Base-by-base conservation (phyloP, 2,329 filamentous ascomycete genomes). In the Annulohypoxylon truncatum region DNA sequence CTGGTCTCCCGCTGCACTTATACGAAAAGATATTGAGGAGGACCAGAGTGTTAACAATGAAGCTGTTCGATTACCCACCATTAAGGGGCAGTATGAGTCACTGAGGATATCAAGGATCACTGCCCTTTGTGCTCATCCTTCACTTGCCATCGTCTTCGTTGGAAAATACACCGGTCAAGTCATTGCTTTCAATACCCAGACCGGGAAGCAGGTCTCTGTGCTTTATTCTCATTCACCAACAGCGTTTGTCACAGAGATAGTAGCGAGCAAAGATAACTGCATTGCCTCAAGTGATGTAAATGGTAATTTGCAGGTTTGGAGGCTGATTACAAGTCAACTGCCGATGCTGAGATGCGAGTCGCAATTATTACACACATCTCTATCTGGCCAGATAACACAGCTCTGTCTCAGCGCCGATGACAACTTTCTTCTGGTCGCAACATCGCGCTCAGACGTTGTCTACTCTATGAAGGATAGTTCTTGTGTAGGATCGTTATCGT, bases 161-260 rank as follows among this genome's bases (percentile, higher is more conserved):
- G 50, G 50, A 5, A 53, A 53, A 8, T 53, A 38, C 13, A 40
- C 50, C 12, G 50, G 33, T 8, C 50, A 53, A 40, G 15, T 53
- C 12, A 28, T 53, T 28, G 20, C 31, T 18, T 53, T 53, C 31
- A 18, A 38, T 24, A 40, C 50, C 18, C 13, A 53, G 12, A 53
- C 50, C 2, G 50, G 50, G 20, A 31, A 40, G 50, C 50, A 28
- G 18, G 9, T 26, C 6, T 53, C 50, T 2, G 33, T 18, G 1
- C 50, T 53, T 26, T 53, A 40, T 15, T 40, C 22, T 18, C 50
- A 53, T 9, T 40, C 50, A 1, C 31, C 50, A 2, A 2, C 20
- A 9, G 33, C 12, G 12, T 53, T 24, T 18, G 8, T 53, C 20
- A 53, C 31, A 6, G 6, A 53, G 28, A 6, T 53, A 18, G 22